phyloP scores from a whole-genome alignment of 345 rosid species.

The Camelina sativa region DNA sequence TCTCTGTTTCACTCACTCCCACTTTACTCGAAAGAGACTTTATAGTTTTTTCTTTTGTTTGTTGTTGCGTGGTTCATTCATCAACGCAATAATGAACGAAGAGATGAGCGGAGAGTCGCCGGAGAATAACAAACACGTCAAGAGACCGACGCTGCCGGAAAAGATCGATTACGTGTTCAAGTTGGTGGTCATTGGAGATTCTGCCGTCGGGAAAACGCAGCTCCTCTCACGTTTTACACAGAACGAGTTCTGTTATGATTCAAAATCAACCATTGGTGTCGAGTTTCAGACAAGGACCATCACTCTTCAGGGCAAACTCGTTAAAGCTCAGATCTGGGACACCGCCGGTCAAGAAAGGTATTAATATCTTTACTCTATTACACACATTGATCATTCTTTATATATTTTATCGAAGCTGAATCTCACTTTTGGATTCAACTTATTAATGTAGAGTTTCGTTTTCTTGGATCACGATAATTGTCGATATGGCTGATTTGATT shows the following conservation, averaged over 20 bases:
- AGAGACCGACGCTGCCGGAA: constrained; percentile 44
- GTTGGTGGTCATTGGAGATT: constrained; percentile 84
- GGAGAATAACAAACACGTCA: constrained; percentile 39
- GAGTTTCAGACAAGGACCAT: constrained; percentile 83
- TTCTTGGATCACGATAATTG: constrained; percentile 28
- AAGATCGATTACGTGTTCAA: constrained; percentile 77
- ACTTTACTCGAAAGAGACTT: constrained; percentile 30
- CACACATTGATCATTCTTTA: constrained; percentile 5
- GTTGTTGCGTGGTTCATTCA: no score
- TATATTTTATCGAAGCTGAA: constrained; percentile 3
- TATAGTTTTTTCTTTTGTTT: background rate
- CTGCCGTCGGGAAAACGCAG: constrained; percentile 85
- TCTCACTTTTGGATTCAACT: constrained; percentile 11
- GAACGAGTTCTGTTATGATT: constrained; percentile 70
- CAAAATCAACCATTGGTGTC: constrained; percentile 86
- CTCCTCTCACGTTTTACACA: constrained; percentile 74
- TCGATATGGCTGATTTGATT: constrained; percentile 14
- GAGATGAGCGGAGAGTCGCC: constrained; percentile 64
- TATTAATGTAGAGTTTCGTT: background rate
- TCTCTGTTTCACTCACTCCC: constrained; percentile 41
- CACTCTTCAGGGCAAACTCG: constrained; percentile 60
- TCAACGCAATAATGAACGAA: constrained; percentile 53
- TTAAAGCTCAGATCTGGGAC: constrained; percentile 98
- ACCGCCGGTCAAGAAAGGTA: constrained; percentile 97
- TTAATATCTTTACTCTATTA: background rate